Conservation (phyloP, 768 basidiomycete species). For the Podaxis carcinomalis region DNA sequence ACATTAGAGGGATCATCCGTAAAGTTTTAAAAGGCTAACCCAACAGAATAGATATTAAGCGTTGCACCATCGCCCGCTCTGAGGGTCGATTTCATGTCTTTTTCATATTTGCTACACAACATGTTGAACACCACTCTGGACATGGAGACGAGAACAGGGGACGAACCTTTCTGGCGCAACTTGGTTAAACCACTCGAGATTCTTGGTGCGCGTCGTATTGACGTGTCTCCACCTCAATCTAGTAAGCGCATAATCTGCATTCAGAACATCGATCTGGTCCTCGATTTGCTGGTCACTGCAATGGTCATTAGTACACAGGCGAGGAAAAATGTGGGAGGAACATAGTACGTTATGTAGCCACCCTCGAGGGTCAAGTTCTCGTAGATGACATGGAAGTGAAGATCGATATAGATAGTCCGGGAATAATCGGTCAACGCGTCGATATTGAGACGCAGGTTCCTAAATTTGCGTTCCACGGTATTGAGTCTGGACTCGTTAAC, state of each 20-base stretch:
- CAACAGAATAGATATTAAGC: slow-evolving; percentile 20
- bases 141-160: background rate
- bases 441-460: background rate
- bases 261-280: slow-evolving; percentile 14
- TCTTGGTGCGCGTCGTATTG: slow-evolving; percentile 11
- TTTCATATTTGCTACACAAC: background rate
- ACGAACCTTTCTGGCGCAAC: slow-evolving; percentile 13
- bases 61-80: slow-evolving; percentile 11
- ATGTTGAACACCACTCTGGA: no score
- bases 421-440: background rate
- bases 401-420: slow-evolving; percentile 18
- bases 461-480: background rate
- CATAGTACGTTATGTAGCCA: slow-evolving; percentile 36
- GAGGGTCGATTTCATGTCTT: slow-evolving; percentile 16
- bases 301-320: background rate
- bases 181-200: slow-evolving; percentile 13
- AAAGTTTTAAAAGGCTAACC: slow-evolving; percentile 10
- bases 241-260: slow-evolving; percentile 10
- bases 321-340: background rate
- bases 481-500: background rate
- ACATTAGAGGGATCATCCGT: background rate
- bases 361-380: slow-evolving; percentile 26
- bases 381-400: slow-evolving; percentile 37
- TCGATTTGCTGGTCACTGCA: slow-evolving; percentile 11
- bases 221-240: slow-evolving; percentile 13